Percentiles rank a stretch among this genome's conserved stretches.
These are phyloP conservation scores for Phytomonas francai DNA, from an alignment of 208 protist species.

Conservation along the genomic window DNA sequence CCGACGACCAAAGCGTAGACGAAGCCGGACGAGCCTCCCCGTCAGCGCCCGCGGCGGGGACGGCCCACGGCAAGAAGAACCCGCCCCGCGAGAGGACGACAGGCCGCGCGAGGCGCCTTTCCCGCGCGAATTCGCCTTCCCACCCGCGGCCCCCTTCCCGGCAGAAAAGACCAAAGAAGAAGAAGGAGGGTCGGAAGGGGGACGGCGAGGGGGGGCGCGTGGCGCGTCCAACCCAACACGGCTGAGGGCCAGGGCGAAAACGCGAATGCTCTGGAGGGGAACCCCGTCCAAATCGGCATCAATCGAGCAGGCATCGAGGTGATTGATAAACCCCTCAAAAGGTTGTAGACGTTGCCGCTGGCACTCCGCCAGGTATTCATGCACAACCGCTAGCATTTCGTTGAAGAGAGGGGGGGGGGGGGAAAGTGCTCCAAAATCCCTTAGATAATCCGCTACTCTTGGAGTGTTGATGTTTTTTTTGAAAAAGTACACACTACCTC, in stretches of 20 bases:
- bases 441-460: too few relatives aligned
- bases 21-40: background rate
- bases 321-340: conserved; percentile 29
- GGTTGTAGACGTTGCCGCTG: conserved; percentile 28
- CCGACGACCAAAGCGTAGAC: background rate
- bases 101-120: too few relatives aligned
- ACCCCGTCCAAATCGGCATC: conserved; percentile 39
- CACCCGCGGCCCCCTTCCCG: too few relatives aligned
- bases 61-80: too few relatives aligned
- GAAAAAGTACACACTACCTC: too few relatives aligned
- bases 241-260: conserved; percentile 27
- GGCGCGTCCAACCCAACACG: background rate
- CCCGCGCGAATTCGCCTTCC: too few relatives aligned
- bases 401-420: background rate
- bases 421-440: too few relatives aligned
- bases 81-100: too few relatives aligned
- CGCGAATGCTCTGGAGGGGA: conserved; percentile 20
- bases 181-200: background rate
- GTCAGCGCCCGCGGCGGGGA: background rate
- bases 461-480: too few relatives aligned
- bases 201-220: background rate
- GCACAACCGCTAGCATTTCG: conserved; percentile 29
- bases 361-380: conserved; percentile 52
- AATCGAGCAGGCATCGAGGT: conserved; percentile 26
- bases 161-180: background rate